Percentiles rank a stretch among this genome's conserved stretches.
Evolutionary conservation across 2,329 filamentous ascomycete genomes (phyloP).

Genomic region (Pseudocercospora pini-densiflorae): DNA sequence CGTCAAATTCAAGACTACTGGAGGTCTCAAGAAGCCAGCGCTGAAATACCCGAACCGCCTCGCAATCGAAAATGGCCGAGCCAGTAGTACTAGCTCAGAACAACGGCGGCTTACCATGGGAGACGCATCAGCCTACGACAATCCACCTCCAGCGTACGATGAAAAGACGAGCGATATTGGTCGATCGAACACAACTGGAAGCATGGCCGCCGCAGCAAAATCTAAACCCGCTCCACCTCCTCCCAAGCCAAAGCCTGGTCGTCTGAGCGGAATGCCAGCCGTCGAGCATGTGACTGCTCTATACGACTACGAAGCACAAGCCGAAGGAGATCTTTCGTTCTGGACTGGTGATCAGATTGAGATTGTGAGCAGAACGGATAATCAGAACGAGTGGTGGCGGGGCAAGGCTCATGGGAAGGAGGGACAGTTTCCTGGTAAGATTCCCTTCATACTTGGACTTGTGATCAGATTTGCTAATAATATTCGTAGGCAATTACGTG

Average conservation of each 20-base stretch:
- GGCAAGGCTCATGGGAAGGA: slow-evolving; percentile 78
- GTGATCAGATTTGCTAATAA: slow-evolving; percentile 8
- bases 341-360: slow-evolving; percentile 87
- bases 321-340: slow-evolving; percentile 92
- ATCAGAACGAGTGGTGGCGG: slow-evolving; percentile 97
- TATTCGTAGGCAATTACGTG: slow-evolving; percentile 52
- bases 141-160: slow-evolving; percentile 36
- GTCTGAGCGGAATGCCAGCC: slow-evolving; percentile 65
- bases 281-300: slow-evolving; percentile 85
- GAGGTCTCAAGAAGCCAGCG: slow-evolving; percentile 60
- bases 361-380: slow-evolving; percentile 73
- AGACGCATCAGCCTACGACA: slow-evolving; percentile 24
- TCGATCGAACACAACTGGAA: slow-evolving; percentile 40
- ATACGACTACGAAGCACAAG: slow-evolving; percentile 96
- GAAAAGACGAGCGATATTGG: slow-evolving; percentile 30
- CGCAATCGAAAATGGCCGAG: slow-evolving; percentile 40
- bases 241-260: slow-evolving; percentile 68
- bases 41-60: slow-evolving; percentile 55
- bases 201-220: slow-evolving; percentile 52
- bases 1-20: slow-evolving; percentile 88
- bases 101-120: slow-evolving; percentile 31
- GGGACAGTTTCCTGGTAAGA: slow-evolving; percentile 92
- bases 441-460: not conserved
- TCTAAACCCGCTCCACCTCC: slow-evolving; percentile 55
- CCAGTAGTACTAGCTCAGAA: slow-evolving; percentile 30